Base-by-base conservation (phyloP, 768 basidiomycete genomes). In the Lactifluus rugatus region DNA sequence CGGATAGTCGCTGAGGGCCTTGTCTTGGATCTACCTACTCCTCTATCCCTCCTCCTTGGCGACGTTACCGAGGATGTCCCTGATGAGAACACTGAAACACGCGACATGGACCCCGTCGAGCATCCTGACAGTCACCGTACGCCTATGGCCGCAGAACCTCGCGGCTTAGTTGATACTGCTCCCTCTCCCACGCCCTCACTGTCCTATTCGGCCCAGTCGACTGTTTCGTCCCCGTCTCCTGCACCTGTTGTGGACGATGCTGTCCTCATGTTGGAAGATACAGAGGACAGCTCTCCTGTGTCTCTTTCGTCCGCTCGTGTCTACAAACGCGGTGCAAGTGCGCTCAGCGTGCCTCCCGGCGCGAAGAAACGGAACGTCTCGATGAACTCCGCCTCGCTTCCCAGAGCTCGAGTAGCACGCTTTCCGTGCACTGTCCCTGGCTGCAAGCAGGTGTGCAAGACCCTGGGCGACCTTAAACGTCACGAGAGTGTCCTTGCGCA, bases 381-480 rank as follows among this genome's bases (percentile, higher is more conserved):
- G 25, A 21, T 3, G 14, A 2, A 13, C 3, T 11, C 31, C 26
- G 1, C 36, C 19, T 49, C 41, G n/a, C 3, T 31, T 19, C 31
- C 46, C 28, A 36, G 31, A 19, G 13, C 26, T 5, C 8, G 53
- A 37, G 34, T 26, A 3, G 32, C 14, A 19, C 53, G 58, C 7
- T 62, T 48, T 23, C 62, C 60, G 19, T 63, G 62, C 62, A 45
- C 36, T 3, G 23, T 57, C n/a, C 48, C 62, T 3, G 62, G 61
- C 34, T 63, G 62, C 60, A 58, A 39, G 23, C 62, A 63, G 45
- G 52, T 62, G 17, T 62, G 60, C 45, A 62, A 62, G 37, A 62
- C 61, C 13, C 41, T 48, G 36, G 62, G 61, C 10, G 62, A 63
- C 56, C 39, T 63, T 14, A 62, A 54, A 25, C 60, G 62, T 19